These are phyloP conservation scores for Cairneyella variabilis DNA, from an alignment of 495 filamentous ascomycete genomes.

Conservation along the genomic window DNA sequence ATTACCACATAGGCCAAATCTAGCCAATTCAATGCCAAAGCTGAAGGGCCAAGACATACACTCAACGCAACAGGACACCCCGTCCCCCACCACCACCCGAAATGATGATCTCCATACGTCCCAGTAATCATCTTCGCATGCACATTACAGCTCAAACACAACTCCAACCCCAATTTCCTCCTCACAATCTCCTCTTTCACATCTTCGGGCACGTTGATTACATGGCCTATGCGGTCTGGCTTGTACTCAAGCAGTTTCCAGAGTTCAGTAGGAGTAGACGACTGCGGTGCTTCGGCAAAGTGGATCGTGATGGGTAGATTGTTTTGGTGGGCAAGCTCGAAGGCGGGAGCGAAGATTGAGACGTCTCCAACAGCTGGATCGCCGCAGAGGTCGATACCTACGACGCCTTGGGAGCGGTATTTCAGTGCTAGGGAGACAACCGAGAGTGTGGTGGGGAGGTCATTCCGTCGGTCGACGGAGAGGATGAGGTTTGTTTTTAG, in stretches of 20 bases:
- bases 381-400: conserved; percentile 79
- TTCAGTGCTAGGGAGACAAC: conserved; percentile 59
- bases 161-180: conserved; percentile 59
- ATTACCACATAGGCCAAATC: too few species aligned
- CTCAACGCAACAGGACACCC: conserved; percentile 53
- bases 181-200: conserved; percentile 52
- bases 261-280: conserved; percentile 54
- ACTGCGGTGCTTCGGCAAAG: conserved; percentile 64
- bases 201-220: conserved; percentile 63
- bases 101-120: conserved; percentile 67
- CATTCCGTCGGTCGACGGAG: conserved; percentile 67
- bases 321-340: conserved; percentile 46
- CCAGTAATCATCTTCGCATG: conserved; percentile 68
- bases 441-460: conserved; percentile 49
- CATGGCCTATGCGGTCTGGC: conserved; percentile 75
- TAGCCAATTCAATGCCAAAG: too few species aligned
- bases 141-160: conserved; percentile 81
- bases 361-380: conserved; percentile 64
- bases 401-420: conserved; percentile 54
- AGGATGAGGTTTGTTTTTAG: conserved; percentile 67
- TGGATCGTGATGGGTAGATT: conserved; percentile 68
- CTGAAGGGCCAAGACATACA: conserved; percentile 40
- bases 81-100: conserved; percentile 57
- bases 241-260: conserved; percentile 54
- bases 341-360: conserved; percentile 49